Evolutionary conservation across 345 rosid genomes (phyloP).

Genomic region (Gossypium bickii): DNA sequence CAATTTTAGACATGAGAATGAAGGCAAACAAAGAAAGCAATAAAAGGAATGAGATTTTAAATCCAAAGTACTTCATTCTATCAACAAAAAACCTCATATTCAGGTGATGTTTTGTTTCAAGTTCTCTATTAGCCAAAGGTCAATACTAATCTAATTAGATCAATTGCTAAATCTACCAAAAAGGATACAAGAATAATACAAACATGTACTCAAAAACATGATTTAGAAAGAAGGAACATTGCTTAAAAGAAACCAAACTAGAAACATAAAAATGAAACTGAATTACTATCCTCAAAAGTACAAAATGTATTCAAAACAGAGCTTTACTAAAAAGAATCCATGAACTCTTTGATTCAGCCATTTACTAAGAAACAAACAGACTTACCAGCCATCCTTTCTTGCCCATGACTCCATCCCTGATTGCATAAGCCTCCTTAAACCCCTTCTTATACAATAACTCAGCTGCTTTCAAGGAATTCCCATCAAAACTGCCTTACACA

Average conservation of each 20-base stretch:
- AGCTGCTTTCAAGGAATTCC: slow-evolving; percentile 65
- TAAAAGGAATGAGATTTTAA: neutral
- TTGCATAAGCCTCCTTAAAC: slow-evolving; percentile 81
- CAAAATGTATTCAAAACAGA: neutral
- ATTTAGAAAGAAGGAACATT: neutral
- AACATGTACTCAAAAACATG: neutral
- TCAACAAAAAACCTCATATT: neutral
- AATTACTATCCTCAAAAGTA: neutral
- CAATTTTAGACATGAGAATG: neutral
- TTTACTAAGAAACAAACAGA: slow-evolving; percentile 16
- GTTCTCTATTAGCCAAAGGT: neutral
- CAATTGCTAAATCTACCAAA: neutral
- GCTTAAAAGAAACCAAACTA: neutral
- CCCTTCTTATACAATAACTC: slow-evolving; percentile 69
- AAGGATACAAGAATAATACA: neutral
- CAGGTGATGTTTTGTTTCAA: neutral
- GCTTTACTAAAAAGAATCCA: neutral
- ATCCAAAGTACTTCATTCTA: neutral
- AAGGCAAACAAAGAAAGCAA: neutral
- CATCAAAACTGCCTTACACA: slow-evolving; percentile 92
- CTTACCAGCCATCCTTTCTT: slow-evolving; percentile 94
- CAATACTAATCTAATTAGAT: neutral
- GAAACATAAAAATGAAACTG: neutral
- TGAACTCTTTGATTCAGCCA: neutral
- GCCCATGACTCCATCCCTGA: slow-evolving; percentile 80